Percentiles rank a stretch among this genome's conserved stretches.
phyloP scores from a whole-genome alignment of 2,329 filamentous ascomycete species.

The Ustilaginoidea virens region DNA sequence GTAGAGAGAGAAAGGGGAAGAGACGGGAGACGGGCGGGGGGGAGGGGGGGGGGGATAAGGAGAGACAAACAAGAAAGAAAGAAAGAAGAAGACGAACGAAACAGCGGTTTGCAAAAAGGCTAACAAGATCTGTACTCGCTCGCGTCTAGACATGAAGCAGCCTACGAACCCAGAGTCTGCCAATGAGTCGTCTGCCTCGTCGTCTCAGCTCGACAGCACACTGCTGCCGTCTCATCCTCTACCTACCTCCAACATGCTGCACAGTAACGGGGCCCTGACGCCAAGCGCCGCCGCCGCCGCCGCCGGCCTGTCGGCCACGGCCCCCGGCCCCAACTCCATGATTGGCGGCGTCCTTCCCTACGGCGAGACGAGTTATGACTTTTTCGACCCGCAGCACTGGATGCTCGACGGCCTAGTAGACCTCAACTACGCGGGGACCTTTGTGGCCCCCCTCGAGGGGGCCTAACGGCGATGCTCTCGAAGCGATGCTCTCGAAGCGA shows the following conservation, averaged over 20 bases:
- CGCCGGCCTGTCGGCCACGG: constrained; percentile 22
- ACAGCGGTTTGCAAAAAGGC: no score
- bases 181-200: constrained; percentile 56
- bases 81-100: no score
- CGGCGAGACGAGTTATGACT: constrained; percentile 60
- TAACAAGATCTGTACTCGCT: no score
- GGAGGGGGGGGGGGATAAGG: no score
- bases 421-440: constrained; percentile 50
- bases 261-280: constrained; percentile 35
- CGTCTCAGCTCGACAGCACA: constrained; percentile 48
- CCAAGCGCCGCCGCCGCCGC: constrained; percentile 31
- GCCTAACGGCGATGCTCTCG: constrained; percentile 16
- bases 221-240: constrained; percentile 27
- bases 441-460: constrained; percentile 38
- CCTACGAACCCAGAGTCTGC: constrained; percentile 73
- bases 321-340: constrained; percentile 27
- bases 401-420: constrained; percentile 77
- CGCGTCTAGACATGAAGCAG: constrained; percentile 67
- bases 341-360: constrained; percentile 33
- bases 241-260: constrained; percentile 29
- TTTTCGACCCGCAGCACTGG: constrained; percentile 89
- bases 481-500: no score
- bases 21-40: no score
- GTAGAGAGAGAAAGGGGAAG: no score
- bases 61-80: no score